Conservation (phyloP, 2,329 filamentous ascomycete species). For the Colletotrichum ledebouriae region DNA sequence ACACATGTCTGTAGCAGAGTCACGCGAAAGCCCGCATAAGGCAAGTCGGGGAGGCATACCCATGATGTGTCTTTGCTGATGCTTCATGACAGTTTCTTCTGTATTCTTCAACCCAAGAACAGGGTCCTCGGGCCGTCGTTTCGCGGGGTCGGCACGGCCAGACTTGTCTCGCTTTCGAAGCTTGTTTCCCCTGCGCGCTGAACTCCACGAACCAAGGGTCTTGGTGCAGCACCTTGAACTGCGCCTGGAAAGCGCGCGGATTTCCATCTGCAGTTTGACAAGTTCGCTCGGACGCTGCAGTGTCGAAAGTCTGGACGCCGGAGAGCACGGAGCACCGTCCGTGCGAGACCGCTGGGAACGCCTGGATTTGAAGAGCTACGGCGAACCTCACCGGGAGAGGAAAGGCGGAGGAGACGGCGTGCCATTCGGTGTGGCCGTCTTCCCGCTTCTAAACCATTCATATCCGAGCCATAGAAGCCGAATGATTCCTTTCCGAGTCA, state of each 20-base stretch:
- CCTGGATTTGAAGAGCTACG: constrained; percentile 10
- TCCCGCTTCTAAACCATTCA: not conserved
- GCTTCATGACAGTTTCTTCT: constrained; percentile 1
- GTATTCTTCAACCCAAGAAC: constrained; percentile 12
- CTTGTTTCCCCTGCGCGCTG: constrained; percentile 11
- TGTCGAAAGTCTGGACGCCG: constrained; percentile 27
- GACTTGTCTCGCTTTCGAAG: not conserved
- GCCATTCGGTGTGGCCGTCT: not conserved
- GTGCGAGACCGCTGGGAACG: constrained; percentile 16
- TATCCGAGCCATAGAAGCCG: not conserved
- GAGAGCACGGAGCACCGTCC: constrained; percentile 21
- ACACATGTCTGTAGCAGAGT: constrained; percentile 1
- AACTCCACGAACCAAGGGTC: not conserved
- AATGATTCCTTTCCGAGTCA: not conserved
- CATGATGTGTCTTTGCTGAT: not conserved
- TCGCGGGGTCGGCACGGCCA: constrained; percentile 7
- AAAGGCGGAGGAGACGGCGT: constrained; percentile 1
- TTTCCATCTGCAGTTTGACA: constrained; percentile 28
- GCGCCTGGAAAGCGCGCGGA: constrained; percentile 10
- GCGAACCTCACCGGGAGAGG: not conserved
- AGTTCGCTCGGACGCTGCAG: constrained; percentile 37
- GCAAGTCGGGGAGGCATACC: not conserved
- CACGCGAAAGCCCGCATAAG: constrained; percentile 1
- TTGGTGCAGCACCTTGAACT: not conserved
- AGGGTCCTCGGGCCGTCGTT: not conserved